A percentile compares a stretch with the other conserved stretches of the same genome.
Conservation (phyloP, 768 basidiomycete species). For the Phylloporus arenicola region DNA sequence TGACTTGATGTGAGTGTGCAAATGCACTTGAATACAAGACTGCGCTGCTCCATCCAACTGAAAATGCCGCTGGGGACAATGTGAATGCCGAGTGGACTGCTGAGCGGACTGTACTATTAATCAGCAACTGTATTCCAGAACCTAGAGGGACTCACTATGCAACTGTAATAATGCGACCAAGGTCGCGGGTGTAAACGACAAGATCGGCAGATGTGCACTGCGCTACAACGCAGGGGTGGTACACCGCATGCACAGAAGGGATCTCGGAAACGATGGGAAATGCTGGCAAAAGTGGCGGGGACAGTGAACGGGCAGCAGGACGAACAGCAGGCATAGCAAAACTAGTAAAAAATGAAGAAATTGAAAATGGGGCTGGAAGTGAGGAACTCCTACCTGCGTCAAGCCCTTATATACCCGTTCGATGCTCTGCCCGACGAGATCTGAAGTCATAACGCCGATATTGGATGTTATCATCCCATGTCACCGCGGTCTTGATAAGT, state of each 20-base stretch:
- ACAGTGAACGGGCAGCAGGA: not conserved
- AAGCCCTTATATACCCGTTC: too few relatives aligned
- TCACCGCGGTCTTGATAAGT: too few relatives aligned
- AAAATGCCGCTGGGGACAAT: too few relatives aligned
- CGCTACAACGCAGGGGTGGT: not conserved
- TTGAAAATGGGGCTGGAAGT: not conserved
- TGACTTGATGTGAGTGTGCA: too few relatives aligned
- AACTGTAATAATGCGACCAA: not conserved
- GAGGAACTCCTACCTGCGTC: too few relatives aligned
- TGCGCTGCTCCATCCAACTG: too few relatives aligned
- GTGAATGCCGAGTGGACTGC: not conserved
- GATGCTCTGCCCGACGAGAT: too few relatives aligned
- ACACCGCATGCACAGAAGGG: not conserved
- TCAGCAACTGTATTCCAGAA: not conserved
- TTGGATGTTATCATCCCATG: too few relatives aligned
- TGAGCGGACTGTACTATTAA: not conserved
- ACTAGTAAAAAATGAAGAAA: not conserved
- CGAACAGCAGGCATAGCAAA: not conserved
- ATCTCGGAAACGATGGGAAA: not conserved
- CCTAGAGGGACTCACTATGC: not conserved
- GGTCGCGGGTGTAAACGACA: not conserved
- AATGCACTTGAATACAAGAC: too few relatives aligned
- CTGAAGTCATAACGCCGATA: too few relatives aligned
- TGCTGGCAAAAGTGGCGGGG: not conserved
- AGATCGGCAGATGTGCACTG: not conserved